phyloP scores from a whole-genome alignment of 306 rosid species.

The Cyclanthera cordifolia region DNA sequence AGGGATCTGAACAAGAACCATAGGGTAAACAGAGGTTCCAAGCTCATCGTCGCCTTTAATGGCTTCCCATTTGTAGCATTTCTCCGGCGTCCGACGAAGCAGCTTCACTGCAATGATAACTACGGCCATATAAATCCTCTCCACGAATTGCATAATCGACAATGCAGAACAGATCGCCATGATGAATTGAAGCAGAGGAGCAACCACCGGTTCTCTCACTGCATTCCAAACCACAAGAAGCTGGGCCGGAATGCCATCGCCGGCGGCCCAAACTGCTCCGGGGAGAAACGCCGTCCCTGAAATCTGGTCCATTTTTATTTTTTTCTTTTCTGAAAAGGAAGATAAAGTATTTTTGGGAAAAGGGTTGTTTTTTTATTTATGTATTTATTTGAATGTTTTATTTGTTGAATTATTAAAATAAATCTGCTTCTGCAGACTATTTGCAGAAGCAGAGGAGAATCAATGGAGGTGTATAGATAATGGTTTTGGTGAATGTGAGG shows the following conservation, averaged over 20 bases:
- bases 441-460: constrained; percentile 1
- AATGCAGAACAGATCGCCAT: constrained; percentile 46
- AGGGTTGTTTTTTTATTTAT: not conserved
- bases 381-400: not conserved
- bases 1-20: constrained; percentile 77
- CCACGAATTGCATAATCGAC: constrained; percentile 60
- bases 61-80: constrained; percentile 68
- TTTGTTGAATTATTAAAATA: no score
- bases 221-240: constrained; percentile 38
- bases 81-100: constrained; percentile 54
- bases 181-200: constrained; percentile 41
- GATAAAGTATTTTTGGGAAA: no score
- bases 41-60: constrained; percentile 60
- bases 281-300: constrained; percentile 34
- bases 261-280: constrained; percentile 35
- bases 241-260: constrained; percentile 38
- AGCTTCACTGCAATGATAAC: constrained; percentile 49
- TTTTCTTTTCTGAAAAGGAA: not conserved
- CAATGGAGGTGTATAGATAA: not conserved
- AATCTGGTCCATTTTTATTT: constrained; percentile 41
- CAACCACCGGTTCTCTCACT: constrained; percentile 52
- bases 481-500: not conserved
- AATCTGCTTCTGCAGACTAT: not conserved
- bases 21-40: constrained; percentile 58
- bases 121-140: constrained; percentile 66